Conservation (phyloP, 345 rosid genomes). For the Gossypioides kirkii region DNA sequence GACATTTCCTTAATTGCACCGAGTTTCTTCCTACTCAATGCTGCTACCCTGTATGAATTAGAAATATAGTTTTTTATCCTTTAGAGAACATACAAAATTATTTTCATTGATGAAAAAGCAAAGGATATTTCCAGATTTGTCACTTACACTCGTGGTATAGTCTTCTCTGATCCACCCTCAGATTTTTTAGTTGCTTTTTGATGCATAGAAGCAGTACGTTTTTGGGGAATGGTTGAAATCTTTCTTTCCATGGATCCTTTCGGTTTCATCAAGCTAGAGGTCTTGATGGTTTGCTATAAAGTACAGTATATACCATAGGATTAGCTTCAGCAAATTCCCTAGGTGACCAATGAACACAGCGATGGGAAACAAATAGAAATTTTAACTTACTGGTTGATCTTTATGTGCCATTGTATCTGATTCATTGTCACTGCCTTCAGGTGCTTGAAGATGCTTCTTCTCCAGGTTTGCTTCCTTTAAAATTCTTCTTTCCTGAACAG, state of each 20-base stretch:
- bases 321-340: slow-evolving; percentile 9
- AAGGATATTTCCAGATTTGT: background rate
- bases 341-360: background rate
- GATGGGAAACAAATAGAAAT: background rate
- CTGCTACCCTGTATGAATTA: slow-evolving; percentile 36
- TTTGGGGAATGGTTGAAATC: slow-evolving; percentile 21
- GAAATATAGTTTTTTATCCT: background rate
- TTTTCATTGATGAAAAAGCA: background rate
- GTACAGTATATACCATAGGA: background rate
- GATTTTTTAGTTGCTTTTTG: slow-evolving; percentile 25
- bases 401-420: slow-evolving; percentile 1
- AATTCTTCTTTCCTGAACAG: slow-evolving; percentile 60
- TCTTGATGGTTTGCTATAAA: slow-evolving; percentile 7
- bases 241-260: slow-evolving; percentile 24
- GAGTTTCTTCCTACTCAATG: slow-evolving; percentile 28
- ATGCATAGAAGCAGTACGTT: slow-evolving; percentile 15
- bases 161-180: slow-evolving; percentile 26
- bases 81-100: background rate
- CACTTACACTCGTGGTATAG: slow-evolving; percentile 37
- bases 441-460: slow-evolving; percentile 41
- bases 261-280: background rate
- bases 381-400: slow-evolving; percentile 27
- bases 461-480: slow-evolving; percentile 75
- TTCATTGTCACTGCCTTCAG: slow-evolving; percentile 22
- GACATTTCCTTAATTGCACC: slow-evolving; percentile 30